phyloP scores from a whole-genome alignment of 2,329 filamentous ascomycete species.

The Alternaria rosae region DNA sequence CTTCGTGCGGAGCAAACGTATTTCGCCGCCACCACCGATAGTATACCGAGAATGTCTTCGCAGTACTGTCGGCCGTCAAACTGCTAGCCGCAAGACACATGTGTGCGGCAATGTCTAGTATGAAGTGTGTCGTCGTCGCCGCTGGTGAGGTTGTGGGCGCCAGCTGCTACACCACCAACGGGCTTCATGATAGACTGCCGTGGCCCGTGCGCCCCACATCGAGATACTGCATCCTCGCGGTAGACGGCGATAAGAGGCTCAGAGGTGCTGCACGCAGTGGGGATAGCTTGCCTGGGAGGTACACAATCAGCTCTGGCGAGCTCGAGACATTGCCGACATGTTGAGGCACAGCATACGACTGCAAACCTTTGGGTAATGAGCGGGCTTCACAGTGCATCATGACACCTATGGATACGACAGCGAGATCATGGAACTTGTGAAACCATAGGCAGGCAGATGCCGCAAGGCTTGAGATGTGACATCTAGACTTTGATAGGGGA shows the following conservation, averaged over 20 bases:
- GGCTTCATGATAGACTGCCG: constrained; percentile 6
- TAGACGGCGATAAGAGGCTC: background rate
- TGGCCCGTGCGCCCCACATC: constrained; percentile 15
- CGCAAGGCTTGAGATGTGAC: background rate
- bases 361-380: background rate
- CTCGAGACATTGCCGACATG: background rate
- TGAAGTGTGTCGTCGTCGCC: background rate
- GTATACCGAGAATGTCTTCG: background rate
- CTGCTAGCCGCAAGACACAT: background rate
- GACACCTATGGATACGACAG: background rate
- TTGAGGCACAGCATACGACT: background rate
- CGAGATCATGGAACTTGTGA: background rate
- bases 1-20: background rate
- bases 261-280: background rate
- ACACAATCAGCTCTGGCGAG: background rate
- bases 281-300: background rate
- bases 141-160: background rate
- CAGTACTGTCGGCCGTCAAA: background rate
- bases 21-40: background rate
- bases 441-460: background rate
- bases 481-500: constrained; percentile 12
- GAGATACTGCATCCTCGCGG: background rate
- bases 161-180: background rate
- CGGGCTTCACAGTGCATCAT: background rate
- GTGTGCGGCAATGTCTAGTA: background rate